These are phyloP conservation scores for Trypanosoma melophagium DNA, from an alignment of 208 protist genomes.

Conservation along the genomic window DNA sequence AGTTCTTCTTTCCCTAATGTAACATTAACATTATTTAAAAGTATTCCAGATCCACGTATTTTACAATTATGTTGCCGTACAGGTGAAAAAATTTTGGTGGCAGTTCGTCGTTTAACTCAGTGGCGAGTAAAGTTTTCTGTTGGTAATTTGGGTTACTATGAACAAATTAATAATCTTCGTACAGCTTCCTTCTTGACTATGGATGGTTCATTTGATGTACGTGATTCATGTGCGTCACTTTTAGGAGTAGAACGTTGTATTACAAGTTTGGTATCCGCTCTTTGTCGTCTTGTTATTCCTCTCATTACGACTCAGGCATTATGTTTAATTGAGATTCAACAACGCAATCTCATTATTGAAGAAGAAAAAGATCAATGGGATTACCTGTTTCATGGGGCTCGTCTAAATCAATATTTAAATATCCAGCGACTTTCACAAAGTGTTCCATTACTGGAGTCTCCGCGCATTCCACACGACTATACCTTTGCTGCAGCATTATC, in stretches of 20 bases:
- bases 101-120: slow-evolving; percentile 65
- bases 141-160: slow-evolving; percentile 66
- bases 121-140: slow-evolving; percentile 75
- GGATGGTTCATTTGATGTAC: slow-evolving; percentile 54
- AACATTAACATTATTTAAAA: slow-evolving; percentile 80
- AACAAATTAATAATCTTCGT: slow-evolving; percentile 82
- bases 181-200: slow-evolving; percentile 58
- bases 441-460: slow-evolving; percentile 36
- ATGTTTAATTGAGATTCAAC: slow-evolving; percentile 49
- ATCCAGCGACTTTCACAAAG: slow-evolving; percentile 43
- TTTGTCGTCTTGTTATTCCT: slow-evolving; percentile 55
- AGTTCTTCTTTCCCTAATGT: slow-evolving; percentile 62
- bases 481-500: slow-evolving; percentile 73
- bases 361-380: slow-evolving; percentile 84
- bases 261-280: slow-evolving; percentile 57
- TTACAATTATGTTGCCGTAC: slow-evolving; percentile 60
- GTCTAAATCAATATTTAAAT: slow-evolving; percentile 54
- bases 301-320: slow-evolving; percentile 79
- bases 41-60: slow-evolving; percentile 71
- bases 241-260: slow-evolving; percentile 66
- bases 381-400: slow-evolving; percentile 74
- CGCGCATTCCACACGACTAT: slow-evolving; percentile 54
- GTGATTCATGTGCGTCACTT: slow-evolving; percentile 37
- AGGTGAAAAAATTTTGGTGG: slow-evolving; percentile 57
- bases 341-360: slow-evolving; percentile 59